Evolutionary conservation across 192 early-diverging fungal genomes (phyloP).

Genomic region (Martensiomyces pterosporus): DNA sequence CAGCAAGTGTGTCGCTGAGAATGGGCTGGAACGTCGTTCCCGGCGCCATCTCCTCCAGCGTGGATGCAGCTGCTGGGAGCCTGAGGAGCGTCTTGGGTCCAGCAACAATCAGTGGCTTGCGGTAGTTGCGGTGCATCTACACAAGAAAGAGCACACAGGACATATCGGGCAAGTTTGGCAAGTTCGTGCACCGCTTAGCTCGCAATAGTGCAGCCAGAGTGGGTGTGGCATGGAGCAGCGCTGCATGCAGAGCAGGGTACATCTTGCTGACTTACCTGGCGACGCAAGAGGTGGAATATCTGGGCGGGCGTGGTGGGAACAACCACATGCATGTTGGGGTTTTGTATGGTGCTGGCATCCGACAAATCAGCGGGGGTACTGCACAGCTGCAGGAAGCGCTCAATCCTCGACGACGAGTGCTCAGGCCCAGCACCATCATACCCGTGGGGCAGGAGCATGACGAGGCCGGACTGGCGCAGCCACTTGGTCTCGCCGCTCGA

Average conservation of each 20-base stretch:
- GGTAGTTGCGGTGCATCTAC: constrained; percentile 80
- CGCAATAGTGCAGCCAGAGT: too few relatives aligned
- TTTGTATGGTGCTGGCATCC: constrained; percentile 50
- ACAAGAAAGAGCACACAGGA: too few relatives aligned
- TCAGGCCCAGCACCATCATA: constrained; percentile 96
- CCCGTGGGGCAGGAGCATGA: constrained; percentile 92
- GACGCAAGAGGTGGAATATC: constrained; percentile 92
- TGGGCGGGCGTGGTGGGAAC: constrained; percentile 93
- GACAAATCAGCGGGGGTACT: constrained; percentile 69
- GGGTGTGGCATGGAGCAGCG: too few relatives aligned
- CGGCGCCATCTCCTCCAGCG: constrained; percentile 76
- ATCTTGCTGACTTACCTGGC: too few relatives aligned
- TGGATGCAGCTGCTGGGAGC: constrained; percentile 63
- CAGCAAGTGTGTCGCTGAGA: constrained; percentile 56
- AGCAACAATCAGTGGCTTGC: constrained; percentile 90
- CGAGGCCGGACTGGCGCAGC: constrained; percentile 86
- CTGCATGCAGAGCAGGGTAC: too few relatives aligned
- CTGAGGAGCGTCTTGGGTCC: constrained; percentile 70
- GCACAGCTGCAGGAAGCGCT: constrained; percentile 93
- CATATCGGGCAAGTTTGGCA: too few relatives aligned
- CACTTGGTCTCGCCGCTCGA: constrained; percentile 89
- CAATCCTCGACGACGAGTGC: constrained; percentile 86
- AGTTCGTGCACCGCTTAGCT: too few relatives aligned
- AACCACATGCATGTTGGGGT: constrained; percentile 91
- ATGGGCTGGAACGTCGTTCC: constrained; percentile 85